Evolutionary conservation across 257 asterid species (phyloP), one percentile per base, ranked within the genome.

Genomic region (Solanum lycopersicoides): DNA sequence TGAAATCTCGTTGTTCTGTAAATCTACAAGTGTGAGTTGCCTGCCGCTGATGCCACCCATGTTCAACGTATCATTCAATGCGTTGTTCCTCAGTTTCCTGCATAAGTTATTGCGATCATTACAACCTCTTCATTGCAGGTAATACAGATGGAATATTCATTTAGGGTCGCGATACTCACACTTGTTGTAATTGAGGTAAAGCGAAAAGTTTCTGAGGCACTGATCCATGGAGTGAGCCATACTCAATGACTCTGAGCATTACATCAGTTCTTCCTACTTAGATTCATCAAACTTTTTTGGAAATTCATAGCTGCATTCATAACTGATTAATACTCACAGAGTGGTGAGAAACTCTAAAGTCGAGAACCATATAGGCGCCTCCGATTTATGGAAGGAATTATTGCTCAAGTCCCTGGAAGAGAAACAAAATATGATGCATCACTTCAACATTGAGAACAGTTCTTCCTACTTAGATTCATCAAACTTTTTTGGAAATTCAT

Each of bases 71-170:
- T 90, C 94, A 79, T 91, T 93, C 15, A 95, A 94, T 25, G 93
- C 97, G 59, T 96, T 96, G 92, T 94, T 94, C 91, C 93, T 92
- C 91, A 96, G 87, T 86, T 93, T 96, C 96, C 99, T 96, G 95
- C 87, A 86, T 84, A 88, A 68, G 44, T 34, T 89, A 89, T 66
- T 41, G 80, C 89, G 42, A 65, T 23, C 68, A 69, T 73, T 75
- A 37, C 30, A 18, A 50, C 66, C 85, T 45, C 66, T 45, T 79
- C 10, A 1, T 32, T 6, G 45, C 3, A 16, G 12, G 30, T 50
- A 32, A 10, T 28, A 72, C 20, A 56, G 39, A n/a, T 12, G 44
- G 20, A 11, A 50, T 30, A 82, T 82, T 28, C 30, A 50, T 69
- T 50, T 82, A 30, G 45, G 21, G 30, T 82, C 9, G 41, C 68